Base-by-base conservation (phyloP, 176 grass and related monocot genomes). In the Poa annua region DNA sequence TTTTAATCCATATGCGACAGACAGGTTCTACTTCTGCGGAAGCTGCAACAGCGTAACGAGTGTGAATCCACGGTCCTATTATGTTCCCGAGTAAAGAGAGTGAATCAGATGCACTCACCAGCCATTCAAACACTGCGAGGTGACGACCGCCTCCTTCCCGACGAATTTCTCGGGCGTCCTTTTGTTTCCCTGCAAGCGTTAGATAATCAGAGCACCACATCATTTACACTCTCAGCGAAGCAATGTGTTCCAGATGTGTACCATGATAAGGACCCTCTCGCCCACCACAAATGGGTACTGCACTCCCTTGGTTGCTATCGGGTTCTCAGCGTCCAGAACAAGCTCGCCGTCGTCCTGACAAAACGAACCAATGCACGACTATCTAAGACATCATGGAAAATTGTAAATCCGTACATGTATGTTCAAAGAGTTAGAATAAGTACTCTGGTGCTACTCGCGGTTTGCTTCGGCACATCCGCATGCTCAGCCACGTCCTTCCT, bases 91-190 rank as follows among this genome's bases (percentile, higher is more conserved):
- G 21, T 1, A 65, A 65, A 65, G 6, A 17, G 61, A 52, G 32
- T 16, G 49, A 48, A 33, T 15, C 33, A 77, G 63, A 62, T 12
- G 13, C 39, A 64, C 63, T 42, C 79, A 96, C 93, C 93, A 96
- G 85, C 93, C 93, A 85, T 96, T 96, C 81, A 96, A 82, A 77
- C 90, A 90, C 85, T 95, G 90, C 10, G 90, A 90, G 83, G 86
- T 92, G 59, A 96, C 84, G 48, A 96, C 70, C 35, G 93, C 93
- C 80, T 96, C 88, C 73, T 87, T 92, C 80, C 93, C 88, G 45
- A 96, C 83, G 61, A 96, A 90, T 86, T 96, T 92, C 51, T 89
- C 90, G n/a, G 93, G 88, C 0, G 93, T 90, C 80, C 90, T 88
- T 71, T 80, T 87, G 86, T 96, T 96, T 84, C 93, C 93, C 93